Evolutionary conservation across 208 protist species (phyloP).

Genomic region (Zelonia costaricensis): DNA sequence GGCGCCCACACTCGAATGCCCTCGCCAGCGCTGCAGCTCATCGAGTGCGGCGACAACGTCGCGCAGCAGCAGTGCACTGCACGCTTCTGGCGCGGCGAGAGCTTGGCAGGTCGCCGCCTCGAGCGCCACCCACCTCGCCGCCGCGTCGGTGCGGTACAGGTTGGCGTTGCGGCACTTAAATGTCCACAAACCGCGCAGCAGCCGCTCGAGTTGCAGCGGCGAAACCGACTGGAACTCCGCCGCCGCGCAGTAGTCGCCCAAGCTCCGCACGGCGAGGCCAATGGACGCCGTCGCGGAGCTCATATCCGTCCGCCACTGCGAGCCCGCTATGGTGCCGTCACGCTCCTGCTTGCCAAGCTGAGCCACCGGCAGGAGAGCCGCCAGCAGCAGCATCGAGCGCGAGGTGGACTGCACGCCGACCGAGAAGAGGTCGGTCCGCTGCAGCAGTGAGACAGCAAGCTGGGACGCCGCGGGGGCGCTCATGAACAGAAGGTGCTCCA

Average conservation of each 20-base stretch:
- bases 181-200: slow-evolving; percentile 4
- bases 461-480: too few species aligned
- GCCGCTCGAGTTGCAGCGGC: background rate
- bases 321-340: too few species aligned
- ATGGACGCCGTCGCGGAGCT: too few species aligned
- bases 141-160: background rate
- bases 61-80: background rate
- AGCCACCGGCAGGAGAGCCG: too few species aligned
- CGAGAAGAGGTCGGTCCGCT: too few species aligned
- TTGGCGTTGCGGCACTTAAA: background rate
- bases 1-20: background rate
- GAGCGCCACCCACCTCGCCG: slow-evolving; percentile 1
- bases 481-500: too few species aligned
- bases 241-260: slow-evolving; percentile 11
- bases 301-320: too few species aligned
- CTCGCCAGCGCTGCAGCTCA: background rate
- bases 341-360: too few species aligned
- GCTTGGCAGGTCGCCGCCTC: background rate
- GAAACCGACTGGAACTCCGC: slow-evolving; percentile 3
- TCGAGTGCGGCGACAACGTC: background rate
- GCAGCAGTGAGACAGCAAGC: too few species aligned
- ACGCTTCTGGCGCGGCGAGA: background rate
- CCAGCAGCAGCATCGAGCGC: too few species aligned
- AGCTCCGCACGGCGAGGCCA: background rate
- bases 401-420: too few species aligned